Base-by-base conservation (phyloP, 2,329 filamentous ascomycete species). In the Akanthomyces lecanii region DNA sequence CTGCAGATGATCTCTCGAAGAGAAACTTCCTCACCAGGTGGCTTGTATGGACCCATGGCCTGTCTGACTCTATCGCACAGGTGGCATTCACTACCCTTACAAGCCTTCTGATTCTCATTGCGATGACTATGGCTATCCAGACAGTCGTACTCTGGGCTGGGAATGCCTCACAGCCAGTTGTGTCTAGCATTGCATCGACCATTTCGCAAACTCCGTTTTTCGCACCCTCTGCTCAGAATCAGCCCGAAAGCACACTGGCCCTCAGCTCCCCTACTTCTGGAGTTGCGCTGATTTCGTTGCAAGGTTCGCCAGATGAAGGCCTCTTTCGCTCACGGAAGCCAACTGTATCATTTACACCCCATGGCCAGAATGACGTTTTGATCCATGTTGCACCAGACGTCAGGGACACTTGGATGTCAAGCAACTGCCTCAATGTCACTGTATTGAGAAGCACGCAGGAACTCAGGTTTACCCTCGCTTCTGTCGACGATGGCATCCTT, bases 391-490 rank as follows among this genome's bases (percentile, higher is more conserved):
- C 83, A 2, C 73, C 76, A 44, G 54, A 74, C 71, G 52, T 81
- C 76, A 68, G 86, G 81, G 71, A 78, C 77, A 51, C 75, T 30
- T 87, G 84, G 84, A 76, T 86, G 52, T 76, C 79, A 4, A 84
- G 80, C 68, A 80, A 83, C 38, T 85, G 85, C 38, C 79, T 88
- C 65, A 76, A 79, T 58, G 79, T 88, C 59, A 79, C 82, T 28
- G 82, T 85, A 28, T 80, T 78, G 47, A 80, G 84, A 50, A 80
- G 77, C 4, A 75, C 78, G 16, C 69, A 75, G 40, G 72, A 74
- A 42, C 76, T 87, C 54, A 78, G 80, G 60, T 81, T 81, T 30
- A 80, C 79, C 66, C 75, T 82, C 50, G 78, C 76, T 6, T 75
- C 77, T 16, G 75, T 79, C 7, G 76, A 82, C 12, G 78, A 84